These are phyloP conservation scores for Diplosphaera chodatii DNA, from an alignment of 139 green algal genomes.

Conservation along the genomic window DNA sequence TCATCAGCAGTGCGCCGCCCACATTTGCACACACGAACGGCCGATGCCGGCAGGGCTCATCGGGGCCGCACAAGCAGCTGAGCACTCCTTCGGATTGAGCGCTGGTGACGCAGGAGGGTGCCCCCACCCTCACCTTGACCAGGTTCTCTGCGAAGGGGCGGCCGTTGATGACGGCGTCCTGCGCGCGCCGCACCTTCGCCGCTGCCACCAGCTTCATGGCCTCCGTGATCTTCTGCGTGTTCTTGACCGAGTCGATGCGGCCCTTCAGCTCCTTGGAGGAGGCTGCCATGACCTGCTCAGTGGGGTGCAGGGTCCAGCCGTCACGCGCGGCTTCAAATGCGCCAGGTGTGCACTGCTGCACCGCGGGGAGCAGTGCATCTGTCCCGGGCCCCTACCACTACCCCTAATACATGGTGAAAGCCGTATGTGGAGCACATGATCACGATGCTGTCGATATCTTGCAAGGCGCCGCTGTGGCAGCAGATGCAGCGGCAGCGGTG, in stretches of 20 bases:
- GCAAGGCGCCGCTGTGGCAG: too few species aligned
- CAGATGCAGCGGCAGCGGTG: too few species aligned
- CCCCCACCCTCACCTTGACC: slow-evolving; percentile 95
- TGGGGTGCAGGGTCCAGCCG: too few species aligned
- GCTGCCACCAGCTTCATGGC: slow-evolving; percentile 94
- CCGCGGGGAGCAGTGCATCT: too few species aligned
- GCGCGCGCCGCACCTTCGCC: slow-evolving; percentile 89
- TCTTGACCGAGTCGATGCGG: slow-evolving; percentile 95
- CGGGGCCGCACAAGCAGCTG: too few species aligned
- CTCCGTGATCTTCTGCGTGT: slow-evolving; percentile 99
- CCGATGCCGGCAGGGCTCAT: not conserved
- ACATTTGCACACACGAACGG: not conserved
- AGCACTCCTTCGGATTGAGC: too few species aligned
- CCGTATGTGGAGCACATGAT: too few species aligned
- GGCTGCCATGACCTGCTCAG: slow-evolving; percentile 38
- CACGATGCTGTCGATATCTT: too few species aligned
- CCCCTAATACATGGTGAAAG: too few species aligned
- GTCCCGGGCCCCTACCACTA: too few species aligned
- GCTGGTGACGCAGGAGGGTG: too few species aligned
- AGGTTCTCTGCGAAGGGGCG: slow-evolving; percentile 98
- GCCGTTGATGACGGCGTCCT: slow-evolving; percentile 95
- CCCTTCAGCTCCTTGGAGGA: slow-evolving; percentile 86
- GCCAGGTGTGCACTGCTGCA: not conserved
- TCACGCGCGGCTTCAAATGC: not conserved
- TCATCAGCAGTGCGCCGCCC: not conserved